These are phyloP conservation scores for Royoungia palumana DNA, from an alignment of 768 basidiomycete species.

Conservation along the genomic window DNA sequence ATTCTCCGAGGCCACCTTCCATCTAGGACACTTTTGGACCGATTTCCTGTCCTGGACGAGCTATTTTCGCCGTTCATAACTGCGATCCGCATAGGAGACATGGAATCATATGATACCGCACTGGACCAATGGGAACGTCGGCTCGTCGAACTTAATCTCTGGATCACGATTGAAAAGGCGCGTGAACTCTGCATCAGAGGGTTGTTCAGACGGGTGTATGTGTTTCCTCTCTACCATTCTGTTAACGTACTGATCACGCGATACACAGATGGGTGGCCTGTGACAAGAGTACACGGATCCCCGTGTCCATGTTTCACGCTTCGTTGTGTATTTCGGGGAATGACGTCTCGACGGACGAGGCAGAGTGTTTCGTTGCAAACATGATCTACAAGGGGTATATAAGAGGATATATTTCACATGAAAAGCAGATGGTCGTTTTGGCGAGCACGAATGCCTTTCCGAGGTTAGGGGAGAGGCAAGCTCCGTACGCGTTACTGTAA, in stretches of 20 bases:
- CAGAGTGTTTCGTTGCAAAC: constrained; percentile 91
- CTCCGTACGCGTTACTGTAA: constrained; percentile 41
- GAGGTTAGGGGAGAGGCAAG: constrained; percentile 56
- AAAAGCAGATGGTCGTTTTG: constrained; percentile 90
- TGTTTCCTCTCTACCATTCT: constrained; percentile 12
- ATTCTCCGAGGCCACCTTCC: constrained; percentile 88
- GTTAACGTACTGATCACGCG: constrained; percentile 1
- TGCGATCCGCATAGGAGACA: constrained; percentile 75
- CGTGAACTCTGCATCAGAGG: constrained; percentile 83
- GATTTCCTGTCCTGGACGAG: constrained; percentile 68
- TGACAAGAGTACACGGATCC: constrained; percentile 72
- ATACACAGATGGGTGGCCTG: constrained; percentile 70
- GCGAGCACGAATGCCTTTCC: constrained; percentile 81
- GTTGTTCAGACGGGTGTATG: constrained; percentile 75
- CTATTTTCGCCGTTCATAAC: constrained; percentile 78
- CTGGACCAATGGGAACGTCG: constrained; percentile 67
- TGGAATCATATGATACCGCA: constrained; percentile 76
- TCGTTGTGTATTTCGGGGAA: constrained; percentile 70
- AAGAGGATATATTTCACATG: constrained; percentile 95
- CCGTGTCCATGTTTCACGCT: constrained; percentile 76
- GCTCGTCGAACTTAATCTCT: constrained; percentile 83
- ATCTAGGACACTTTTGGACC: constrained; percentile 60
- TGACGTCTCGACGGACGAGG: constrained; percentile 72
- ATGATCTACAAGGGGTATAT: constrained; percentile 94
- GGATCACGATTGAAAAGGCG: constrained; percentile 83